Conservation (phyloP, 2,329 filamentous ascomycete genomes). For the Penicillium sp. region DNA sequence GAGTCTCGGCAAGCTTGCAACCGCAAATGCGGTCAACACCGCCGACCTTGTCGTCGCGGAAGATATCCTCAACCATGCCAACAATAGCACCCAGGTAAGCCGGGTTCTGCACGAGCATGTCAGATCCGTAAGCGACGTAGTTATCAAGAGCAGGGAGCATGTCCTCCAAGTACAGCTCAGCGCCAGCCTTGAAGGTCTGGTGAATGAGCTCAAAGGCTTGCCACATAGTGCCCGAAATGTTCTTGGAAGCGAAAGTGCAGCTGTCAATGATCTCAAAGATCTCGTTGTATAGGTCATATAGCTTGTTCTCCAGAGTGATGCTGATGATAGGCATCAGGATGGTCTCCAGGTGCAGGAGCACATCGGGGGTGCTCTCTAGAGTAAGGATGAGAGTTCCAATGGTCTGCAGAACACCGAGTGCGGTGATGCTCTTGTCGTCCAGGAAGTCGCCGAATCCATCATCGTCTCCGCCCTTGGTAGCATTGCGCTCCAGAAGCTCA, state of each 20-base stretch:
- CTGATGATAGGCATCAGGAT: conserved; percentile 97
- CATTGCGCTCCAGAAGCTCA: conserved; percentile 84
- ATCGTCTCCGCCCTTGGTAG: conserved; percentile 70
- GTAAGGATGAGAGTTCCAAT: conserved; percentile 97
- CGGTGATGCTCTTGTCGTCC: conserved; percentile 98
- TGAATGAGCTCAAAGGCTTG: conserved; percentile 96
- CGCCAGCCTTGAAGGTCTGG: conserved; percentile 93
- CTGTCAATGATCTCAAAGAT: conserved; percentile 99
- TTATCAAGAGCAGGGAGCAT: conserved; percentile 98
- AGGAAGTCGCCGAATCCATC: conserved; percentile 85
- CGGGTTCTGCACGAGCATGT: conserved; percentile 76
- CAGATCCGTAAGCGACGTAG: conserved; percentile 89
- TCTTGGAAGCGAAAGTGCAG: conserved; percentile 96
- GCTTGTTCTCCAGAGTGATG: conserved; percentile 94
- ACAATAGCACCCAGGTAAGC: conserved; percentile 85
- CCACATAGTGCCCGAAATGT: conserved; percentile 97
- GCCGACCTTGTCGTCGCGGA: conserved; percentile 85
- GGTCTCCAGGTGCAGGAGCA: conserved; percentile 88
- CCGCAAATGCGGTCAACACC: conserved; percentile 95
- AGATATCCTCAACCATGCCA: conserved; percentile 94
- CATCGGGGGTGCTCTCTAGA: conserved; percentile 93
- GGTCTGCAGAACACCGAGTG: conserved; percentile 91
- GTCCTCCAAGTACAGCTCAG: conserved; percentile 95
- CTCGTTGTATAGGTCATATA: conserved; percentile 97
- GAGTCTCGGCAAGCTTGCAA: conserved; percentile 93